These are phyloP conservation scores for Vigna trinervia DNA, from an alignment of 306 rosid species.

Conservation along the genomic window DNA sequence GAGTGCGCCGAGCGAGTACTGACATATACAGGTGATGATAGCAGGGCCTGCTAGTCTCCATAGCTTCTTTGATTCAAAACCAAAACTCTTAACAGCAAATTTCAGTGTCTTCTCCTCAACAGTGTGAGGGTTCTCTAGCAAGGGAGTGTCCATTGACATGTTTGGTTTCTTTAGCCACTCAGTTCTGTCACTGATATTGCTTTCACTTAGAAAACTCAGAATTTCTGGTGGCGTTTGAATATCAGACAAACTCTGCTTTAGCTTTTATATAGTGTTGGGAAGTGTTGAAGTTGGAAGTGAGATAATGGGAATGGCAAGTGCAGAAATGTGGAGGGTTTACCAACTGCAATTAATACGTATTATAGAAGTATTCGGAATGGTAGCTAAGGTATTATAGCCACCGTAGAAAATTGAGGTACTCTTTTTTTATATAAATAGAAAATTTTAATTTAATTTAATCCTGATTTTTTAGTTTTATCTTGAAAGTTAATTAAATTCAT, in stretches of 20 bases:
- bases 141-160: neutral
- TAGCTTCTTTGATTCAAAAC: conserved; percentile 16
- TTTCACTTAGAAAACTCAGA: neutral
- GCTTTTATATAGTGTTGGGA: neutral
- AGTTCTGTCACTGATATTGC: neutral
- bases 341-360: no score
- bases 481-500: no score
- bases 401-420: no score
- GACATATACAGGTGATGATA: conserved; percentile 60
- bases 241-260: neutral
- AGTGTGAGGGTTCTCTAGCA: neutral
- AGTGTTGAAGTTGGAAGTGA: neutral
- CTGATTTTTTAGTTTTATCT: no score
- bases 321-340: no score
- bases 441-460: no score
- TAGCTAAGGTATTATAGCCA: no score
- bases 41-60: conserved; percentile 72
- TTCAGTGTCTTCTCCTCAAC: neutral
- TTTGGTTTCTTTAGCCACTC: no score
- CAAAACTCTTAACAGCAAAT: neutral
- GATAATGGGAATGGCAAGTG: neutral
- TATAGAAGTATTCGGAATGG: no score
- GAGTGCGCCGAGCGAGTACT: conserved; percentile 74
- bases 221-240: neutral
- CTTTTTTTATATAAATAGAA: no score